These are phyloP conservation scores for Penicillium concentricum DNA, from an alignment of 2,329 filamentous ascomycete species.

Conservation along the genomic window DNA sequence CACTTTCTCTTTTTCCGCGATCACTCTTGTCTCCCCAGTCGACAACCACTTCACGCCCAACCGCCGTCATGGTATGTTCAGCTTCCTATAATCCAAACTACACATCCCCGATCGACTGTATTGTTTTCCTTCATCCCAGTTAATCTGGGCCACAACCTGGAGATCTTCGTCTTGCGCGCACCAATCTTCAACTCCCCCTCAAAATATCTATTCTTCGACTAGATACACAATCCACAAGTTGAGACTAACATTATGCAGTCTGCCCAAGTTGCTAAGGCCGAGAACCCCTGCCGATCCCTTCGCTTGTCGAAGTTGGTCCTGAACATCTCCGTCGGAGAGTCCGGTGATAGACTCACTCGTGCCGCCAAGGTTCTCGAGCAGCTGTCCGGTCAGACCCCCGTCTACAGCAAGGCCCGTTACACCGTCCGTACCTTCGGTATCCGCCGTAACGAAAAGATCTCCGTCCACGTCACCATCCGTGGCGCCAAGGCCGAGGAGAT, in stretches of 20 bases:
- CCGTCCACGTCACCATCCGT: conserved; percentile 98
- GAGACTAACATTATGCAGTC: conserved; percentile 51
- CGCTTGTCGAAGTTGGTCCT: conserved; percentile 99
- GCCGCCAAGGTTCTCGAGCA: conserved; percentile 99
- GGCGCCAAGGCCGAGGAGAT: conserved; percentile 99
- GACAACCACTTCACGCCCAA: conserved; percentile 42
- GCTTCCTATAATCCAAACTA: background rate
- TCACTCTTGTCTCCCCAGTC: conserved; percentile 32
- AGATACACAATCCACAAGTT: conserved; percentile 6
- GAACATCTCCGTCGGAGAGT: conserved; percentile 99
- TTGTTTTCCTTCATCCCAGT: background rate
- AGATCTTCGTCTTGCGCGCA: background rate
- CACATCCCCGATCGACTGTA: background rate
- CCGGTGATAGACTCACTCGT: conserved; percentile 99
- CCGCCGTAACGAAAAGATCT: conserved; percentile 99
- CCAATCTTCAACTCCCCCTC: conserved; percentile 7
- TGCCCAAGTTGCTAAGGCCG: conserved; percentile 71
- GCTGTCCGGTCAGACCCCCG: conserved; percentile 97
- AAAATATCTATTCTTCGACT: conserved; percentile 10
- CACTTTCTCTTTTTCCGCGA: conserved; percentile 35
- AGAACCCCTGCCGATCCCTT: conserved; percentile 99
- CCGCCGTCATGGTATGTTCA: conserved; percentile 53
- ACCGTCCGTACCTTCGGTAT: conserved; percentile 99
- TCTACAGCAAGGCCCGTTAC: conserved; percentile 99
- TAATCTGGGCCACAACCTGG: background rate